Base-by-base conservation (phyloP, 73 alveolate species). In the Durusdinium trenchii region DNA sequence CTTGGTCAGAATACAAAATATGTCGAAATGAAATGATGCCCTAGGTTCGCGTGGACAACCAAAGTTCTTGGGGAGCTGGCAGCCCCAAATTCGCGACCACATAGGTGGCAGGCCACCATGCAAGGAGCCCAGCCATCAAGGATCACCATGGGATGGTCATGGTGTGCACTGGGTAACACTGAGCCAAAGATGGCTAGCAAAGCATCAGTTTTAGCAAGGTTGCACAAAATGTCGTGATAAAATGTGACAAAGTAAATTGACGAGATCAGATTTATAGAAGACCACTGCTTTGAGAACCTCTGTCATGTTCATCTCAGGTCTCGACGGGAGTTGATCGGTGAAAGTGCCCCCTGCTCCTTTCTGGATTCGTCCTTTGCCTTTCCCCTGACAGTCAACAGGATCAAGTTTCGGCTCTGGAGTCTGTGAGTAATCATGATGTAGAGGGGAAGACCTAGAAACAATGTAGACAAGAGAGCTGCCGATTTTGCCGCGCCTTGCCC, bases 11-110 rank as follows among this genome's bases (percentile, higher is more conserved):
- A 35, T 76, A 35, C 86, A 45, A 23, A n/a, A 35, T 45, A 40
- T 35, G 16, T 64, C 10, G 78, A 10, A 64, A 6, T 64, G 78
- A 5, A 40, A 40, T 64, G 16, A 10, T 6, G 78, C 9, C 43
- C 43, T 40, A 5, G 10, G 16, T 40, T 64, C 7, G 40, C 9
- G 40, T 46, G 50, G 32, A 4, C 84, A 35, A 36, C 9, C 9
- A n/a, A 26, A 10, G 9, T 4, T n/a, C 43, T 6, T 78, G 38
- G 45, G 89, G 89, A n/a, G 43, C 89, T 43, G 96, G 99, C 99
- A 35, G 99, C 99, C 82, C 99, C 99, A 83, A 99, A 99, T 95
- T 99, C 99, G 92, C 99, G 96, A 43, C 99, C 99, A 82, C 99
- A 99, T 6, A 99, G 61, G 69, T 99, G 98, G 99, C 99, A 99